Conservation (phyloP, 768 basidiomycete species). For the Suillus plorans region DNA sequence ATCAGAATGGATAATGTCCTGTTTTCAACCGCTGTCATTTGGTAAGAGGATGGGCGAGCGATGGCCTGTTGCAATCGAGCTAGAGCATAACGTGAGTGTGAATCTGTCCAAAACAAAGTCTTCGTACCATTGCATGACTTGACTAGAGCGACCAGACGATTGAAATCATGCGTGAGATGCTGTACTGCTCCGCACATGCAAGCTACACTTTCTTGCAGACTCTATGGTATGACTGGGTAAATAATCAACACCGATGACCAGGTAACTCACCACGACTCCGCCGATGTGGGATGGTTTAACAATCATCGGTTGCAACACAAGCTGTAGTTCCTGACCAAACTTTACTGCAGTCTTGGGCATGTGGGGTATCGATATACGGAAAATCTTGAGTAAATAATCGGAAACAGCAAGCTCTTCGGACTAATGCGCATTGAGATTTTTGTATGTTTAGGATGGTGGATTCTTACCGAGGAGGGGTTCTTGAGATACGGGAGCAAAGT, state of each 20-base stretch:
- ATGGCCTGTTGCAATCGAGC: conserved; percentile 65
- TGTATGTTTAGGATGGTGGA: neutral
- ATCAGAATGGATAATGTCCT: conserved; percentile 68
- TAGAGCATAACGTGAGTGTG: conserved; percentile 26
- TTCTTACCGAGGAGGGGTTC: conserved; percentile 67
- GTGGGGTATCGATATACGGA: conserved; percentile 77
- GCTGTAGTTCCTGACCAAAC: conserved; percentile 85
- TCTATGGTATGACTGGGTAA: conserved; percentile 40
- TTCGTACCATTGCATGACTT: conserved; percentile 80
- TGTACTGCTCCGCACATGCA: conserved; percentile 88
- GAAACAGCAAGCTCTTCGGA: conserved; percentile 79
- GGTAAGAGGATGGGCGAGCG: conserved; percentile 39
- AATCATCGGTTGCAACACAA: conserved; percentile 86
- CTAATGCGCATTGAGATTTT: conserved; percentile 36
- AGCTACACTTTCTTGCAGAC: conserved; percentile 88
- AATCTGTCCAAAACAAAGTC: neutral
- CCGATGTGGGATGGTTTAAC: conserved; percentile 74
- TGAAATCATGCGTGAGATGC: conserved; percentile 84
- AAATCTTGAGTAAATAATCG: conserved; percentile 88
- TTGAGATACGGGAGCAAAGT: conserved; percentile 90
- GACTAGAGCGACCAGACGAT: conserved; percentile 71
- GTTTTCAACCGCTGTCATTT: conserved; percentile 48
- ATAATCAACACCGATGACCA: neutral
- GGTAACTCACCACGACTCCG: conserved; percentile 55
- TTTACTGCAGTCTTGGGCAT: conserved; percentile 89